Percentiles rank a stretch among this genome's conserved stretches.
phyloP scores from a whole-genome alignment of 2,329 filamentous ascomycete species.

The Cyphellophora attinorum region DNA sequence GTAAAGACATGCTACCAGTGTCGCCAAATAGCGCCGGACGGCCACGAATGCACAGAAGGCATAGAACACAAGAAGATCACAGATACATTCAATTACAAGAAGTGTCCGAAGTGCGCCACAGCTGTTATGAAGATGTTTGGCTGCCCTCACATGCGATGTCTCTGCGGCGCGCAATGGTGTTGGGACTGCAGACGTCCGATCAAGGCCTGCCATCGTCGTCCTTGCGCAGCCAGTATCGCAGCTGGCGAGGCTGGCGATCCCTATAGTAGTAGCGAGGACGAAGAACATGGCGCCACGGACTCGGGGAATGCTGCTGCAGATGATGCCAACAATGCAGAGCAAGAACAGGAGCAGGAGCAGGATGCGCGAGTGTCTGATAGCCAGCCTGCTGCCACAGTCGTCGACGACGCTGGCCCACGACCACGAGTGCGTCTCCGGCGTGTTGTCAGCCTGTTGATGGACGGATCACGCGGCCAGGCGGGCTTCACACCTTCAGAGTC shows the following conservation, averaged over 20 bases:
- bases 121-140: slow-evolving; percentile 40
- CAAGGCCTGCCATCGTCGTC: slow-evolving; percentile 20
- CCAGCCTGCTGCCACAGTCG: slow-evolving; percentile 1
- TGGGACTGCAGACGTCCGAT: slow-evolving; percentile 32
- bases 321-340: slow-evolving; percentile 6
- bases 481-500: too few species aligned
- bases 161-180: slow-evolving; percentile 42
- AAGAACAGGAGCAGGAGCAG: neutral
- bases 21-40: slow-evolving; percentile 29
- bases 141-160: slow-evolving; percentile 39
- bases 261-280: too few species aligned
- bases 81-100: slow-evolving; percentile 36
- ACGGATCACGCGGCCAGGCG: neutral
- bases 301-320: slow-evolving; percentile 14
- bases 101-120: slow-evolving; percentile 40
- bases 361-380: neutral
- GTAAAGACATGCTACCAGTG: slow-evolving; percentile 35
- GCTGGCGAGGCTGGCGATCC: too few species aligned
- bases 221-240: too few species aligned
- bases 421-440: neutral
- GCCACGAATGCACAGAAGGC: slow-evolving; percentile 20
- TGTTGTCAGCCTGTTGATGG: neutral
- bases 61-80: slow-evolving; percentile 29
- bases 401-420: slow-evolving; percentile 2
- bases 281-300: slow-evolving; percentile 12